Conservation (phyloP, 2,329 filamentous ascomycete genomes). For the Hymenotorrendiella dingleyae region DNA sequence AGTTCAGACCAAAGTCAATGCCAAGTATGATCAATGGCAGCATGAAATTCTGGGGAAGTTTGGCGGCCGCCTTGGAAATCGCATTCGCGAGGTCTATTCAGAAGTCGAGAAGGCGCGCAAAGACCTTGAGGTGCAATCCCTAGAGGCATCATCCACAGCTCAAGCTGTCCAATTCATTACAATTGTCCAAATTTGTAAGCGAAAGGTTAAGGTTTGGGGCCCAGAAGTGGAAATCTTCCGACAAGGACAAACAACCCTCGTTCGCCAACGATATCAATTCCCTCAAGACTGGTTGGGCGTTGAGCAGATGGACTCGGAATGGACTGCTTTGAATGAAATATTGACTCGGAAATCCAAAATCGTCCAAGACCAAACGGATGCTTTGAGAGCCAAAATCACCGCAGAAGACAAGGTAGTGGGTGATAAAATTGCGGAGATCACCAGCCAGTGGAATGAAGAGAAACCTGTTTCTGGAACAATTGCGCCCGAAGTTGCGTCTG, state of each 20-base stretch:
- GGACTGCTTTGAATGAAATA: constrained; percentile 88
- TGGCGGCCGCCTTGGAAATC: constrained; percentile 76
- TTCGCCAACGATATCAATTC: constrained; percentile 89
- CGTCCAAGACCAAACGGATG: constrained; percentile 93
- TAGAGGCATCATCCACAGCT: constrained; percentile 91
- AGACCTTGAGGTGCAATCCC: constrained; percentile 84
- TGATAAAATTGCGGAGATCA: constrained; percentile 81
- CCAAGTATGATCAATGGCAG: constrained; percentile 99
- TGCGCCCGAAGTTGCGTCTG: constrained; percentile 80
- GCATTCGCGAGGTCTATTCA: constrained; percentile 86
- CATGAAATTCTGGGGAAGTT: constrained; percentile 95
- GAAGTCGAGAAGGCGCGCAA: constrained; percentile 87
- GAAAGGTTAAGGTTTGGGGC: constrained; percentile 88
- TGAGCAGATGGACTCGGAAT: constrained; percentile 93
- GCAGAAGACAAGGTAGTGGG: constrained; percentile 89
- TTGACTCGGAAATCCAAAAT: constrained; percentile 89
- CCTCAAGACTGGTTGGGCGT: constrained; percentile 91
- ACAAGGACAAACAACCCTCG: constrained; percentile 87
- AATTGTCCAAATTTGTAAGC: constrained; percentile 91
- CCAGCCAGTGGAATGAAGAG: constrained; percentile 86
- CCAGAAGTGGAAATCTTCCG: constrained; percentile 95
- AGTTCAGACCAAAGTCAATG: constrained; percentile 96
- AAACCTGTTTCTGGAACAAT: constrained; percentile 95
- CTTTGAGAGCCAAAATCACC: constrained; percentile 85
- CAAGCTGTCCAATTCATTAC: constrained; percentile 99